Base-by-base conservation (phyloP, 805 yeast species). In the Monosporozyma aerobia region DNA sequence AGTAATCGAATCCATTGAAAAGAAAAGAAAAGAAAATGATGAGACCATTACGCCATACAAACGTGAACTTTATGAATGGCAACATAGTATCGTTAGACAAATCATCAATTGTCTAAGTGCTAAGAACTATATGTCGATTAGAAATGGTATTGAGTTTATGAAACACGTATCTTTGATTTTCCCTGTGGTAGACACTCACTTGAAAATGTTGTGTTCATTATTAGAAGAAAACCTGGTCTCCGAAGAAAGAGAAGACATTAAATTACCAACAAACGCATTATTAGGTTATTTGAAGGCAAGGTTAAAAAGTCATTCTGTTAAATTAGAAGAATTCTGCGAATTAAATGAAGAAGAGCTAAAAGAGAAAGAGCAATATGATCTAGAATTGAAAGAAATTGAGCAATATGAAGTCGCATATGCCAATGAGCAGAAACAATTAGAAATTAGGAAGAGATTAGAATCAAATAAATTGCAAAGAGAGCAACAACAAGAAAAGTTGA, bases 221-320 rank as follows among this genome's bases (percentile, higher is more conserved):
- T 70, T 90, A 35, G 74, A 78, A 32, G 58, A 61, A 1, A 78
- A 86, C 22, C 62, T 79, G 7, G 56, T 65, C 4, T 61, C 65
- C 0, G 97, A 90, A 56, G 63, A 69, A 3, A 77, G 97, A 57
- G 90, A 87, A 51, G 98, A 90, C 67, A 75, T 90, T 59, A 85
- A 80, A 61, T 71, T 90, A 37, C 83, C 96, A 1, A 81, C 89
- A 0, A 80, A 76, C 64, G 90, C 94, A 1, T 73, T 86, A 50
- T 70, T 79, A 50, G 90, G 89, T 0, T 82, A 82, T 55, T 67
- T 85, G 25, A 78, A 77, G 53, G 79, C 87, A 0, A 73, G 81
- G 45, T 67, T 78, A 22, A 54, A 45, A 32, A 73, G 71, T 39
- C 68, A 69, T 0, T 77, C 85, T 76, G 69, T 80, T 2, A 76